Evolutionary conservation across 495 filamentous ascomycete genomes (phyloP), one percentile per base, ranked within the genome.

Genomic region (Niebla homalea): DNA sequence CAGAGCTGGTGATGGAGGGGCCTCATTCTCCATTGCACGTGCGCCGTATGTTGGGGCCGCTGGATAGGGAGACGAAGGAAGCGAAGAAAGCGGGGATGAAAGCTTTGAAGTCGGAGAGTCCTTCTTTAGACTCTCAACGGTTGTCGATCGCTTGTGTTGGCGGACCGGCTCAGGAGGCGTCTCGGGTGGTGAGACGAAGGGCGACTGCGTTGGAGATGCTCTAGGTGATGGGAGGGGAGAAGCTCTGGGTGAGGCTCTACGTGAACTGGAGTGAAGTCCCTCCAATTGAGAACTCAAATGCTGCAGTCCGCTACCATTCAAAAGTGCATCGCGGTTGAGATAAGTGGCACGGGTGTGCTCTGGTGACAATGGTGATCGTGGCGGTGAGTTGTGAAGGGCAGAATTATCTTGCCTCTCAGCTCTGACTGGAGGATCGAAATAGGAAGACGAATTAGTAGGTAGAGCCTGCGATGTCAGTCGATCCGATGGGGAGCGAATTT

Each of bases 111-210:
- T 53, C n/a, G 46, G 42, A 36, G 26, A n/a, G 36, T 51, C 49
- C 29, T 46, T 57, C n/a, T 46, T 57, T 21, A 52, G 21, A 32
- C 50, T 50, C 37, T 38, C 20, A 41, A 46, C 36, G 35, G 48
- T 46, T 14, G 46, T 53, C 15, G 29, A 38, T 16, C 45, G 40
- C 15, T 26, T 19, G 37, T 37, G 47, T 22, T 46, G 26, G 20
- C 38, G 36, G 16, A 16, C 14, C 3, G 46, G 41, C 29, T 46
- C 44, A 15, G 57, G 54, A 7, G 59, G 59, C 7, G 51, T 62
- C 25, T 48, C 48, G 16, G 53, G 53, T 19, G 60, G 60, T 25
- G 60, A 62, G 4, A 48, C 14, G n/a, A 36, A 36, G 35, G 59
- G 56, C 14, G 51, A 56, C 4, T 42, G 22, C 49, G 38, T 49